phyloP scores from a whole-genome alignment of 2,329 filamentous ascomycete genomes.

The Cercospora sp. region DNA sequence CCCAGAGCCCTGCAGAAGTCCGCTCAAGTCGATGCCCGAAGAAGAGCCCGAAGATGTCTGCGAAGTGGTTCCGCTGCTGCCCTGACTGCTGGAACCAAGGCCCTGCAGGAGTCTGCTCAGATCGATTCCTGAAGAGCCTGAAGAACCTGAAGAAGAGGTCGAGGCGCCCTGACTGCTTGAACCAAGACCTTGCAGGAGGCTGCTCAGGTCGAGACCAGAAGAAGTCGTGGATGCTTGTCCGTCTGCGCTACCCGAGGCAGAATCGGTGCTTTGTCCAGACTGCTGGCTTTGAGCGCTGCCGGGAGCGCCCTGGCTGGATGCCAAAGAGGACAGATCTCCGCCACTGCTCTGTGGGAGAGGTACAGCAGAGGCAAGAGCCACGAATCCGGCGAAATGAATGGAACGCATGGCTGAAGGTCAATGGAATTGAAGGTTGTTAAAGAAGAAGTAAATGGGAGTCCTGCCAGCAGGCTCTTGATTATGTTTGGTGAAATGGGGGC shows the following conservation, averaged over 20 bases:
- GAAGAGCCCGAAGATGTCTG: neutral
- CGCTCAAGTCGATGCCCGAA: neutral
- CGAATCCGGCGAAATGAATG: neutral
- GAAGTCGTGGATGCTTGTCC: neutral
- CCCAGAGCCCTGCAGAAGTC: neutral
- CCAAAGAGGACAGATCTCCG: neutral
- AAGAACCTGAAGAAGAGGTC: neutral
- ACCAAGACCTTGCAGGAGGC: neutral
- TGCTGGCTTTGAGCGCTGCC: neutral
- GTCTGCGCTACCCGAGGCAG: neutral
- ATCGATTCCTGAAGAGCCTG: neutral
- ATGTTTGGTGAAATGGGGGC: neutral
- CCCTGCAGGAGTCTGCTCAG: neutral
- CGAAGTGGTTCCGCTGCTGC: neutral
- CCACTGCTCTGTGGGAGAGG: neutral
- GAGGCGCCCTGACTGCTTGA: neutral
- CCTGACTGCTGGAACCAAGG: neutral
- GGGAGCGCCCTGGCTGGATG: neutral
- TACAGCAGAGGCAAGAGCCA: slow-evolving; percentile 4
- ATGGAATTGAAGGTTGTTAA: neutral
- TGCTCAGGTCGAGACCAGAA: neutral
- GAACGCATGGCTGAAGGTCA: neutral
- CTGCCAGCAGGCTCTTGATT: slow-evolving; percentile 4
- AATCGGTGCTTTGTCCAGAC: neutral
- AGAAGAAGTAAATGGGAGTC: neutral